These are phyloP conservation scores for Sugiyamaella valdiviana DNA, from an alignment of 805 yeast genomes.

Conservation along the genomic window DNA sequence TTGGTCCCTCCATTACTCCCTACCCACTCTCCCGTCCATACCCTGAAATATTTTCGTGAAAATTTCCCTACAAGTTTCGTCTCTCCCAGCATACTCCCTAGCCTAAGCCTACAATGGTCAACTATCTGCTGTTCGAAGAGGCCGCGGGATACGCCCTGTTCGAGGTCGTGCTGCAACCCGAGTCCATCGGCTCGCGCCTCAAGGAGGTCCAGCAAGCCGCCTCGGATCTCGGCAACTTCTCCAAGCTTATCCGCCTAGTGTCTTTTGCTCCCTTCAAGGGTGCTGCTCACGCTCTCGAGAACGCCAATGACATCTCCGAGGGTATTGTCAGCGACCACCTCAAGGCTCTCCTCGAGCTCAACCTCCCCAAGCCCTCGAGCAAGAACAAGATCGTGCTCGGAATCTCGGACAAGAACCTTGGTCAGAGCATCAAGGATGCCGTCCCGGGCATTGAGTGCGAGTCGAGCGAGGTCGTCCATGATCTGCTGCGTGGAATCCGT, in stretches of 20 bases:
- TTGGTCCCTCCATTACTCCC: not conserved
- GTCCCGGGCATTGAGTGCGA: slow-evolving; percentile 87
- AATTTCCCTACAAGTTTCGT: not conserved
- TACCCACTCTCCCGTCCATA: not conserved
- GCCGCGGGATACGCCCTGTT: slow-evolving; percentile 97
- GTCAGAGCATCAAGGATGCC: slow-evolving; percentile 90
- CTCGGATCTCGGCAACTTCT: slow-evolving; percentile 76
- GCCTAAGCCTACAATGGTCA: slow-evolving; percentile 41
- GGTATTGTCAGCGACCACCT: slow-evolving; percentile 92
- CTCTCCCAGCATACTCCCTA: not conserved
- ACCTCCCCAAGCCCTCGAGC: slow-evolving; percentile 73
- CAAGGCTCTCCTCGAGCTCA: slow-evolving; percentile 81
- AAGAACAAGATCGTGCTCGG: slow-evolving; percentile 72
- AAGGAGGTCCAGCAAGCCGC: slow-evolving; percentile 92
- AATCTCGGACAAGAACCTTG: slow-evolving; percentile 89
- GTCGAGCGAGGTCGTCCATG: slow-evolving; percentile 89
- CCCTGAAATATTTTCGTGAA: slow-evolving; percentile 4
- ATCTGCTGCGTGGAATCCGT: slow-evolving; percentile 91
- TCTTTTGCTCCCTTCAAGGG: slow-evolving; percentile 98
- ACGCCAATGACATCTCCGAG: slow-evolving; percentile 96
- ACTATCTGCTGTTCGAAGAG: slow-evolving; percentile 92
- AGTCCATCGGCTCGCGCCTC: slow-evolving; percentile 83
- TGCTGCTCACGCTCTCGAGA: slow-evolving; percentile 98
- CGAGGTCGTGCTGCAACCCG: slow-evolving; percentile 90
- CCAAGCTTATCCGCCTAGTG: slow-evolving; percentile 87